A percentile compares a stretch with the other conserved stretches of the same genome.
These are phyloP conservation scores for Candida montana DNA, from an alignment of 805 yeast genomes.

Conservation along the genomic window DNA sequence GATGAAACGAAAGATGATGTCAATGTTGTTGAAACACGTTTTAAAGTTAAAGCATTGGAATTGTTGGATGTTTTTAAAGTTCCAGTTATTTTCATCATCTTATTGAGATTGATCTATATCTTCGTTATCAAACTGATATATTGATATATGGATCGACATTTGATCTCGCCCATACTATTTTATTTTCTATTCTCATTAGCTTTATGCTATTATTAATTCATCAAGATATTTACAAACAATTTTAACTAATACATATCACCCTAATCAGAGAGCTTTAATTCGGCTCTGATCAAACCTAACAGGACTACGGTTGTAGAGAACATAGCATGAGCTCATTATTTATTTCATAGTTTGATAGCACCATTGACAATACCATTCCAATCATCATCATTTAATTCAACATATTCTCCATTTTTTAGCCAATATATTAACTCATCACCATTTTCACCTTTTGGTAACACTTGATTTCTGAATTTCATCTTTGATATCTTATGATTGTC, in stretches of 20 bases:
- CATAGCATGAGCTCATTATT: no score
- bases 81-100: constrained; percentile 24
- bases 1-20: constrained; percentile 11
- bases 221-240: no score
- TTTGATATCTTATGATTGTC: constrained; percentile 83
- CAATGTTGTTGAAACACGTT: constrained; percentile 12
- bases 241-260: no score
- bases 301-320: no score
- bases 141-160: no score
- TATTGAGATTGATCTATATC: constrained; percentile 11
- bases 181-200: no score
- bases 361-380: constrained; percentile 41
- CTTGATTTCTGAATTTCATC: constrained; percentile 60
- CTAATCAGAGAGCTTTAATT: no score
- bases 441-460: constrained; percentile 58
- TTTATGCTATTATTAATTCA: no score
- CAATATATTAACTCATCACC: constrained; percentile 65
- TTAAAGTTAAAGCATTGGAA: constrained; percentile 23
- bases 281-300: no score
- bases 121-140: not conserved
- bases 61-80: constrained; percentile 28
- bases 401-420: constrained; percentile 54
- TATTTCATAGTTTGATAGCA: constrained; percentile 13
- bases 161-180: no score
- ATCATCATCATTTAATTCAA: constrained; percentile 45